Conservation (phyloP, 2,329 filamentous ascomycete species). For the Tolypocladium amazonense region DNA sequence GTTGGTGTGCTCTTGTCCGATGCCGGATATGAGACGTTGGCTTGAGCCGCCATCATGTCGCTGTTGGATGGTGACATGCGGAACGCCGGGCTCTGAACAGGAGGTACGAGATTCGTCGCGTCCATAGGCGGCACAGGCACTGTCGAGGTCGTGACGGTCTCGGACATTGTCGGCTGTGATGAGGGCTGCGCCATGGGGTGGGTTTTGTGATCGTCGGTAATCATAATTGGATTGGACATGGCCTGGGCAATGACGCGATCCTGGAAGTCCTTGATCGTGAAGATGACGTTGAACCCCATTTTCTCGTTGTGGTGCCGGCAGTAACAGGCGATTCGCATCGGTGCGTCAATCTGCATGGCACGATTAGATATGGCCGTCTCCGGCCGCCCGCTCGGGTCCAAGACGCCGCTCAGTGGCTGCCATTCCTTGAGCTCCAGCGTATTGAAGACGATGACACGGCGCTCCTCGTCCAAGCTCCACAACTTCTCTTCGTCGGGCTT, state of each 20-base stretch:
- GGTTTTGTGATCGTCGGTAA: slow-evolving; percentile 96
- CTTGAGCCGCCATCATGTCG: slow-evolving; percentile 50
- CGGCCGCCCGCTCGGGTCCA: slow-evolving; percentile 28
- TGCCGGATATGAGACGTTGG: slow-evolving; percentile 23
- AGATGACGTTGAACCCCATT: slow-evolving; percentile 82
- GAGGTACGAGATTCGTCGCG: slow-evolving; percentile 19
- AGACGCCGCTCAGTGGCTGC: slow-evolving; percentile 49
- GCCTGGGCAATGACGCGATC: slow-evolving; percentile 73
- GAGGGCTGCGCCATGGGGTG: slow-evolving; percentile 31
- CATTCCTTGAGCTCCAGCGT: slow-evolving; percentile 80
- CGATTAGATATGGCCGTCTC: slow-evolving; percentile 41
- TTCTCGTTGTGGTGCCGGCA: slow-evolving; percentile 94
- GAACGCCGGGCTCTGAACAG: slow-evolving; percentile 31
- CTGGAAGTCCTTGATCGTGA: slow-evolving; percentile 78
- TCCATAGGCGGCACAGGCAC: slow-evolving; percentile 14
- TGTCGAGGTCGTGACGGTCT: slow-evolving; percentile 13
- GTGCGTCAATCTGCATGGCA: slow-evolving; percentile 69
- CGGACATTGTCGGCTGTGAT: slow-evolving; percentile 16
- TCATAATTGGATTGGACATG: slow-evolving; percentile 84
- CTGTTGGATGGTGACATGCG: slow-evolving; percentile 49
- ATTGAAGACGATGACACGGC: slow-evolving; percentile 84
- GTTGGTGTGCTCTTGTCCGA: slow-evolving; percentile 22
- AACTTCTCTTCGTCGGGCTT: slow-evolving; percentile 86
- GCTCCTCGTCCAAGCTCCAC: slow-evolving; percentile 71
- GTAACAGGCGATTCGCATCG: slow-evolving; percentile 96